Evolutionary conservation across 345 rosid species (phyloP).

Genomic region (Salix brachista): DNA sequence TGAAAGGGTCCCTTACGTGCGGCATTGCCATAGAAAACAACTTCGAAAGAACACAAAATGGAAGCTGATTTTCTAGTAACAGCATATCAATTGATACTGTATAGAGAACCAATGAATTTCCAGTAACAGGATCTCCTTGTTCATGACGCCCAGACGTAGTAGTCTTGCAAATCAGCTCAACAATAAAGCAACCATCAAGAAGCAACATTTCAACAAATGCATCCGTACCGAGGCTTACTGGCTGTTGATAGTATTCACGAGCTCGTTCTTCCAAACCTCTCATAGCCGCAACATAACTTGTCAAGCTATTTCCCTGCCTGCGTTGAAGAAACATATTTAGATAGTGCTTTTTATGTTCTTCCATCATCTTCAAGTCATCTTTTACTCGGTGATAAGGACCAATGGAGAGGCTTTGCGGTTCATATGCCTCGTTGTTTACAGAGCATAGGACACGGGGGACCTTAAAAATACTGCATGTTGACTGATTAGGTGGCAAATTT

Average conservation of each 20-base stretch:
- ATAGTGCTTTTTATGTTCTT: constrained; percentile 7
- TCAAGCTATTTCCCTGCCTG: neutral
- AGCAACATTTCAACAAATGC: constrained; percentile 29
- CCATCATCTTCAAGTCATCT: constrained; percentile 10
- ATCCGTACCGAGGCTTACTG: neutral
- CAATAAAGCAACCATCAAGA: constrained; percentile 26
- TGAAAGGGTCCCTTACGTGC: rapidly evolving
- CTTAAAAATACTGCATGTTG: neutral
- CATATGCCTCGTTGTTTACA: constrained; percentile 1
- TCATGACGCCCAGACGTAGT: rapidly evolving
- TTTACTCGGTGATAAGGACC: constrained; percentile 10
- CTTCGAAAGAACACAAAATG: constrained; percentile 11
- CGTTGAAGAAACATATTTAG: neutral
- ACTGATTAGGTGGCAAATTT: neutral
- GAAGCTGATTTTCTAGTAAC: constrained; percentile 15
- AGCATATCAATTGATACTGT: neutral
- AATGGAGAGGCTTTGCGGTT: constrained; percentile 3
- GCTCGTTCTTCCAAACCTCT: constrained; percentile 22
- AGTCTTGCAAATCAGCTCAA: constrained; percentile 3
- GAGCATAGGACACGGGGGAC: neutral
- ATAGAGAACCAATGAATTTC: neutral
- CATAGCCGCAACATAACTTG: neutral
- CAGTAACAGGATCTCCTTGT: too few species aligned
- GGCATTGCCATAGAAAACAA: neutral
- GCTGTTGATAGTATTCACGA: constrained; percentile 17